Percentiles rank a stretch among this genome's conserved stretches.
phyloP scores from a whole-genome alignment of 371 early-diverging fungal species.

The Syncephalastrum racemosum region DNA sequence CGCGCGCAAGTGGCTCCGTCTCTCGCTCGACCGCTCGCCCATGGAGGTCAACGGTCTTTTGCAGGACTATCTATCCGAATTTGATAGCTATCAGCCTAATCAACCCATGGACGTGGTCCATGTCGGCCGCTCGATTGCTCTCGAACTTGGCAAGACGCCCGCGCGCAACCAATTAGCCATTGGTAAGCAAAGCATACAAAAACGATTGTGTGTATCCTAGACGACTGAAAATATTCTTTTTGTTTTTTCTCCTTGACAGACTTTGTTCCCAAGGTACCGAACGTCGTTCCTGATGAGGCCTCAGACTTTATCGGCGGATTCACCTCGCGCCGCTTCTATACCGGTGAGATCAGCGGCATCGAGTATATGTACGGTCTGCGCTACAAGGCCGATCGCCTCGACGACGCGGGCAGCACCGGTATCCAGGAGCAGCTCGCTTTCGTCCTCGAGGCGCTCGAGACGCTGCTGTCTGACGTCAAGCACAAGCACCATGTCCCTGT shows the following conservation, averaged over 20 bases:
- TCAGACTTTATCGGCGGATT: constrained; percentile 64
- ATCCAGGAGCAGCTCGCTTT: constrained; percentile 40
- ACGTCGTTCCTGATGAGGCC: constrained; percentile 50
- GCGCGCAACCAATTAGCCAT: constrained; percentile 48
- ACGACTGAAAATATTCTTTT: neutral
- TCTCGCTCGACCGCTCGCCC: constrained; percentile 50
- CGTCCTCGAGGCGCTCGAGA: constrained; percentile 35
- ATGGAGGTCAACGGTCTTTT: constrained; percentile 65
- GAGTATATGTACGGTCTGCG: constrained; percentile 31
- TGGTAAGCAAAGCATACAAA: constrained; percentile 21
- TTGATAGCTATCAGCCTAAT: constrained; percentile 48
- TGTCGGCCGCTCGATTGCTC: constrained; percentile 72
- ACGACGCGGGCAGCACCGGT: constrained; percentile 11
- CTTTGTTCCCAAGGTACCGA: constrained; percentile 46
- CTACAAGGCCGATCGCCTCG: constrained; percentile 13
- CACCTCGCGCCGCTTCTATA: constrained; percentile 54
- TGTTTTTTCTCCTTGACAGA: constrained; percentile 9
- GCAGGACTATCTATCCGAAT: constrained; percentile 66
- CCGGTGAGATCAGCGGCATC: constrained; percentile 62
- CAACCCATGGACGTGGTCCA: constrained; percentile 56
- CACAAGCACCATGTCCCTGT: constrained; percentile 41
- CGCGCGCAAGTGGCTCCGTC: constrained; percentile 69
- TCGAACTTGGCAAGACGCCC: constrained; percentile 65
- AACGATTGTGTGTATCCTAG: neutral
- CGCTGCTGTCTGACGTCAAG: constrained; percentile 42